Evolutionary conservation across 2,329 filamentous ascomycete genomes (phyloP).

Genomic region (Paracoccidioides lutzii): DNA sequence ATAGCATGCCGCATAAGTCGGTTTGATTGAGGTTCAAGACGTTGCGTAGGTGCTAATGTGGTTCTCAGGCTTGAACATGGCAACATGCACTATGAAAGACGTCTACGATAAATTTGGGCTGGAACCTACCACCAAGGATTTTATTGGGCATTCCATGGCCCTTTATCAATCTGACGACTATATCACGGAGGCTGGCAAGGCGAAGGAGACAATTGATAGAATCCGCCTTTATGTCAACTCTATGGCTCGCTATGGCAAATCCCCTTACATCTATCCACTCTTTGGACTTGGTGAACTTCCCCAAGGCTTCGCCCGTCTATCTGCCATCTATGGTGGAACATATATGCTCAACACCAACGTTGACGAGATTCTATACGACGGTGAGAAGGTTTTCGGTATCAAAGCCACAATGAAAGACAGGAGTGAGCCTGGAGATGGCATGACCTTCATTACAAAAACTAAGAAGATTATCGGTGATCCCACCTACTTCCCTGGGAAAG

Average conservation of each 20-base stretch:
- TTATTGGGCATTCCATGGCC: constrained; percentile 97
- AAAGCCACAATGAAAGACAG: constrained; percentile 91
- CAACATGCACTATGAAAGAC: constrained; percentile 82
- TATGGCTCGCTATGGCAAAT: constrained; percentile 94
- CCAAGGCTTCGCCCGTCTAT: constrained; percentile 92
- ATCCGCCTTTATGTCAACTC: constrained; percentile 96
- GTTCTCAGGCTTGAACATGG: constrained; percentile 60
- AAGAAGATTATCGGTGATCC: constrained; percentile 94
- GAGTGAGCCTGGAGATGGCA: constrained; percentile 57
- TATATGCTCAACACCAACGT: constrained; percentile 98
- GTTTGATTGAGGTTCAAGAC: background rate
- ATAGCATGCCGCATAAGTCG: constrained; percentile 4
- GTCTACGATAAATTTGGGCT: constrained; percentile 97
- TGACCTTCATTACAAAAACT: constrained; percentile 93
- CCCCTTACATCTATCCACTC: constrained; percentile 96
- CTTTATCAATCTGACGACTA: constrained; percentile 86
- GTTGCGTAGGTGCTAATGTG: constrained; percentile 11
- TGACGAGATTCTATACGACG: constrained; percentile 75
- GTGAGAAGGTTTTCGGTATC: constrained; percentile 78
- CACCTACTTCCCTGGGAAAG: constrained; percentile 88
- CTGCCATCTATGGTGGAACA: constrained; percentile 95
- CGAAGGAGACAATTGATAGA: constrained; percentile 76
- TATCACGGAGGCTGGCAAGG: constrained; percentile 57
- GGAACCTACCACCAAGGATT: constrained; percentile 79
- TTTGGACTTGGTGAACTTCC: constrained; percentile 96